phyloP scores from a whole-genome alignment of 768 basidiomycete genomes.

The Panellus pusillus region DNA sequence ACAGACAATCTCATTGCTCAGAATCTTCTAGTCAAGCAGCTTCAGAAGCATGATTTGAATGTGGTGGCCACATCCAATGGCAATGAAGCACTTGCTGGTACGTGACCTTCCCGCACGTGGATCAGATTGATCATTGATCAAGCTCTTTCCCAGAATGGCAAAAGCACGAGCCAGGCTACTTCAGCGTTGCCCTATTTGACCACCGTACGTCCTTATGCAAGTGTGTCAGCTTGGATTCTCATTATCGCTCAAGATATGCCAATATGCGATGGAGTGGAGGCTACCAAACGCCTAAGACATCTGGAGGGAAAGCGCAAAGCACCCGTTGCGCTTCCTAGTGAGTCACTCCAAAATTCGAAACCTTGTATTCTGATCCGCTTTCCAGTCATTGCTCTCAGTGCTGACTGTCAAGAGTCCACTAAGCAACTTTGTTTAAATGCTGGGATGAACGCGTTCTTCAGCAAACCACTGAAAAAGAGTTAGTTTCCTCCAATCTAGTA shows the following conservation, averaged over 20 bases:
- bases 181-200: slow-evolving; percentile 70
- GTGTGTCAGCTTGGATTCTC: background rate
- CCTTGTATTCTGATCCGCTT: background rate
- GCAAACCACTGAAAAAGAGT: slow-evolving; percentile 70
- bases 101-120: slow-evolving; percentile 2
- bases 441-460: slow-evolving; percentile 77
- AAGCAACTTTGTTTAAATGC: slow-evolving; percentile 75
- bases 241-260: slow-evolving; percentile 62
- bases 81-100: slow-evolving; percentile 63
- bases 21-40: slow-evolving; percentile 64
- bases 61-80: slow-evolving; percentile 68
- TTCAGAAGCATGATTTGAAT: slow-evolving; percentile 58
- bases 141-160: slow-evolving; percentile 56
- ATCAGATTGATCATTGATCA: slow-evolving; percentile 2
- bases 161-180: slow-evolving; percentile 64
- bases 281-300: slow-evolving; percentile 60
- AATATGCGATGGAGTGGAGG: slow-evolving; percentile 75
- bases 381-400: slow-evolving; percentile 69
- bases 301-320: slow-evolving; percentile 60
- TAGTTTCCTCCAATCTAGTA: slow-evolving; percentile 12
- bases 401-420: slow-evolving; percentile 76
- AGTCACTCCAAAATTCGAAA: slow-evolving; percentile 16
- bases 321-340: slow-evolving; percentile 55
- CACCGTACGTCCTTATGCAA: slow-evolving; percentile 51
- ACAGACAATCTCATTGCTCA: slow-evolving; percentile 73